These are phyloP conservation scores for Dalbergia cochinchinensis DNA, from an alignment of 306 rosid species.

Conservation along the genomic window DNA sequence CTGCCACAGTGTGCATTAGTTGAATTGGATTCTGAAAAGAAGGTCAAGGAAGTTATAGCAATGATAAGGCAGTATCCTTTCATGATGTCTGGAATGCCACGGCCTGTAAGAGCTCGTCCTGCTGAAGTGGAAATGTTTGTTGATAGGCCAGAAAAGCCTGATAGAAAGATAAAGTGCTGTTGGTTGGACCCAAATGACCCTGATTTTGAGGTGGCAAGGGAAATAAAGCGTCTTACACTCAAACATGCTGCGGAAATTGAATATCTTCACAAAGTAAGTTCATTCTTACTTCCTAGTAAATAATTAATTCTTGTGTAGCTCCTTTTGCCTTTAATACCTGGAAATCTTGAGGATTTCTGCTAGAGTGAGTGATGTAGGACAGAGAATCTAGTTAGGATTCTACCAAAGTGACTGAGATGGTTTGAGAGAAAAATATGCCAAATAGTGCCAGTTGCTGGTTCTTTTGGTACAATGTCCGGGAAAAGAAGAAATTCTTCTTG, in stretches of 20 bases:
- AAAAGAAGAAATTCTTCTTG: too few species aligned
- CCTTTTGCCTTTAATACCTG: slow-evolving; percentile 4
- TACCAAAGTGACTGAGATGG: too few species aligned
- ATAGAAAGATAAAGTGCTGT: slow-evolving; percentile 51
- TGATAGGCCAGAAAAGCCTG: slow-evolving; percentile 69
- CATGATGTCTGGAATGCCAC: slow-evolving; percentile 93
- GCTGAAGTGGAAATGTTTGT: slow-evolving; percentile 76
- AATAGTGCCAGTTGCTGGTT: too few species aligned
- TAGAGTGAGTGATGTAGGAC: not conserved
- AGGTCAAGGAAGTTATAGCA: slow-evolving; percentile 58
- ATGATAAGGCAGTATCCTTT: slow-evolving; percentile 58
- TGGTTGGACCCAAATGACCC: slow-evolving; percentile 79
- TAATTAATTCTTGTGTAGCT: slow-evolving; percentile 3
- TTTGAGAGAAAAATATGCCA: too few species aligned
- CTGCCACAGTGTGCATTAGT: slow-evolving; percentile 68
- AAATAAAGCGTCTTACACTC: slow-evolving; percentile 58
- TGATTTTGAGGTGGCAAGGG: slow-evolving; percentile 63
- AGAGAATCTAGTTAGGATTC: too few species aligned
- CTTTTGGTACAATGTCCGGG: too few species aligned
- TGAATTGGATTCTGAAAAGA: slow-evolving; percentile 68
- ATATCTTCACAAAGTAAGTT: slow-evolving; percentile 59
- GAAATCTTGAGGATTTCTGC: not conserved
- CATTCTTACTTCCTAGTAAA: slow-evolving; percentile 14
- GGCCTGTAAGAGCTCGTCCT: slow-evolving; percentile 74
- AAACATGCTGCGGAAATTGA: slow-evolving; percentile 66